These are phyloP conservation scores for Neospermospora avenae DNA, from an alignment of 2,329 filamentous ascomycete species.

Conservation along the genomic window DNA sequence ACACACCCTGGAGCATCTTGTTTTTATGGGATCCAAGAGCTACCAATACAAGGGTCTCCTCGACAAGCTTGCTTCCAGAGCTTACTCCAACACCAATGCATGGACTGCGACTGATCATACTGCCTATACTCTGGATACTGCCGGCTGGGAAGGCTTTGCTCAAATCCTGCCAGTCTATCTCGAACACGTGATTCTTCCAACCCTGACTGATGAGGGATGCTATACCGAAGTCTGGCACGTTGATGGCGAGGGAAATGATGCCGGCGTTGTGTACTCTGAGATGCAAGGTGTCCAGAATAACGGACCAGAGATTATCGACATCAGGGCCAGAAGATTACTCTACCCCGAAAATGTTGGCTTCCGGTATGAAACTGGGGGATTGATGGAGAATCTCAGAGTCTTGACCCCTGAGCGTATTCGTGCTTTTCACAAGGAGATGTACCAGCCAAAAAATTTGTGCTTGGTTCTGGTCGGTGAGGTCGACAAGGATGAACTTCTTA, in stretches of 20 bases:
- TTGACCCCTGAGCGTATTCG: constrained; percentile 87
- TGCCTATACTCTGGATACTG: constrained; percentile 90
- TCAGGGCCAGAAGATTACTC: constrained; percentile 72
- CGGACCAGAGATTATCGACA: constrained; percentile 80
- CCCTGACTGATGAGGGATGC: constrained; percentile 87
- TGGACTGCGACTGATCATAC: constrained; percentile 98
- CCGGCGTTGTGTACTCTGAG: constrained; percentile 95
- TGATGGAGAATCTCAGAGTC: constrained; percentile 87
- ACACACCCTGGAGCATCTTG: constrained; percentile 77
- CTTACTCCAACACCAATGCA: constrained; percentile 92
- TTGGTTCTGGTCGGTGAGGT: constrained; percentile 90
- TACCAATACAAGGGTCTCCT: constrained; percentile 94
- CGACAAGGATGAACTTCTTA: constrained; percentile 74
- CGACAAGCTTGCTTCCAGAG: constrained; percentile 88
- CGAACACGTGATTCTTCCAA: constrained; percentile 89
- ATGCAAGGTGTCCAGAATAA: constrained; percentile 96
- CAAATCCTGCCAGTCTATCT: constrained; percentile 93
- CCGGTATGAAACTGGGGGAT: constrained; percentile 95
- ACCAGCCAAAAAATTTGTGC: constrained; percentile 93
- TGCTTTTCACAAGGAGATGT: constrained; percentile 95
- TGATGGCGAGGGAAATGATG: constrained; percentile 89
- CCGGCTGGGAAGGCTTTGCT: constrained; percentile 95
- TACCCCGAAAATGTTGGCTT: constrained; percentile 92
- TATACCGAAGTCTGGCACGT: constrained; percentile 96
- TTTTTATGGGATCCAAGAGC: constrained; percentile 88